Base-by-base conservation (phyloP, 192 early-diverging fungal genomes). In the Podila horticola region DNA sequence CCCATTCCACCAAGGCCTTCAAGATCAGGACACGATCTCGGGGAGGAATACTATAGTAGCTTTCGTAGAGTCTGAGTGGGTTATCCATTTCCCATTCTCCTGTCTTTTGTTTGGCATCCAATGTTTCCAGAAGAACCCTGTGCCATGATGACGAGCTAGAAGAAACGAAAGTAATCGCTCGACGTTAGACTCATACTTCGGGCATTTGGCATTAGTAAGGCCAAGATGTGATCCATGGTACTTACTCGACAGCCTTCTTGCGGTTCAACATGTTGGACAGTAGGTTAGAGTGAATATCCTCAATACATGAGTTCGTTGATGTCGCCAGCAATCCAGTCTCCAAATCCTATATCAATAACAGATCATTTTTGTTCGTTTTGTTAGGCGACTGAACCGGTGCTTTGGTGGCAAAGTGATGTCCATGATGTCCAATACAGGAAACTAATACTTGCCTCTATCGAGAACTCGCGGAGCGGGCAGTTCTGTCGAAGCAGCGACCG, bases 191-290 rank as follows among this genome's bases (percentile, higher is more conserved):
- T 5, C 13, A 31, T 11, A 2, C 28, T 51, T n/a, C 17, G 2
- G 52, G 17, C 17, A n/a, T 22, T 24, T 55, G 52, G 8, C 28
- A 24, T 15, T 4, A 2, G 4, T 15, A 13, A 61, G 59, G 13
- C 11, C 41, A 17, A 45, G 13, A 12, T 30, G 33, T 9, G 17
- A 24, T 30, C 26, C 5, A 13, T 10, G 29, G 8, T 24, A n/a
- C 17, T n/a, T 69, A 81, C 77, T 72, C 70, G 33, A 81, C 71
- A 30, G 77, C 71, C 33, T 81, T 81, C 51, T 81, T 81, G 31
- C 77, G 77, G 58, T 81, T 81, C 12, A 68, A 67, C 70, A 81
- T 49, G 57, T 81, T 81, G 57, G 77, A 73, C n/a, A 81, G 71
- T 1, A 81, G 26, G 55, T 81, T 81, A 24, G 61, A 34, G 55